These are phyloP conservation scores for Cordyceps javanica DNA, from an alignment of 2,329 filamentous ascomycete species.

Conservation along the genomic window DNA sequence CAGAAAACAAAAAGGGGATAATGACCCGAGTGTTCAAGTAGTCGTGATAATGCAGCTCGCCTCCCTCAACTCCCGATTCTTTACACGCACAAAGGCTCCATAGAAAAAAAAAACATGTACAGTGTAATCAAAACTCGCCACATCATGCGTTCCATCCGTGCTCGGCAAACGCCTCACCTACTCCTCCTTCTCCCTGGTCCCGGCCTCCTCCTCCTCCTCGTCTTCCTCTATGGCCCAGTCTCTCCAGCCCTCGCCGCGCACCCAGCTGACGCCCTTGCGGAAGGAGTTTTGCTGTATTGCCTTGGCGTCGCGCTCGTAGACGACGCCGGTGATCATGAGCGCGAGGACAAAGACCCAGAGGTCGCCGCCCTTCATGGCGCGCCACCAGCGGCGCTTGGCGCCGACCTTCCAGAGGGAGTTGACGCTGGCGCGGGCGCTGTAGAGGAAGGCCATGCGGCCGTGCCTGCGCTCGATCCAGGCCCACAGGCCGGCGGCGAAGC, in stretches of 20 bases:
- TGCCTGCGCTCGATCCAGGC: constrained; percentile 65
- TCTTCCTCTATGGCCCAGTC: constrained; percentile 57
- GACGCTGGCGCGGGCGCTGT: constrained; percentile 69
- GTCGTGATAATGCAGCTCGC: not conserved
- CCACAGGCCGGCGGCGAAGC: constrained; percentile 80
- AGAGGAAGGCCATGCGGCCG: constrained; percentile 67
- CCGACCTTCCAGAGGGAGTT: constrained; percentile 89
- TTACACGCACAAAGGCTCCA: no score
- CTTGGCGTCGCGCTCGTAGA: constrained; percentile 66
- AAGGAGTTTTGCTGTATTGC: constrained; percentile 62
- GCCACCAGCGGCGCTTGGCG: constrained; percentile 86
- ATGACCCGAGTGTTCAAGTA: not conserved
- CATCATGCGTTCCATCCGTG: not conserved
- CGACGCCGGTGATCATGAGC: constrained; percentile 68
- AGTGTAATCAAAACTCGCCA: not conserved
- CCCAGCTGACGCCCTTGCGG: constrained; percentile 66
- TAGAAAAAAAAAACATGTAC: no score
- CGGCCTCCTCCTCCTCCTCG: constrained; percentile 28
- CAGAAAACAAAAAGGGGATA: not conserved
- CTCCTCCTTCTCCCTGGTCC: constrained; percentile 25
- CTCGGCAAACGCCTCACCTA: constrained; percentile 9
- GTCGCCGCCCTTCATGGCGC: constrained; percentile 74
- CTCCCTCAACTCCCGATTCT: not conserved
- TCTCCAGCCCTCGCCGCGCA: constrained; percentile 68
- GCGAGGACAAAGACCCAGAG: constrained; percentile 76